phyloP scores from a whole-genome alignment of 2,329 filamentous ascomycete genomes.

The Xylaria sp. region DNA sequence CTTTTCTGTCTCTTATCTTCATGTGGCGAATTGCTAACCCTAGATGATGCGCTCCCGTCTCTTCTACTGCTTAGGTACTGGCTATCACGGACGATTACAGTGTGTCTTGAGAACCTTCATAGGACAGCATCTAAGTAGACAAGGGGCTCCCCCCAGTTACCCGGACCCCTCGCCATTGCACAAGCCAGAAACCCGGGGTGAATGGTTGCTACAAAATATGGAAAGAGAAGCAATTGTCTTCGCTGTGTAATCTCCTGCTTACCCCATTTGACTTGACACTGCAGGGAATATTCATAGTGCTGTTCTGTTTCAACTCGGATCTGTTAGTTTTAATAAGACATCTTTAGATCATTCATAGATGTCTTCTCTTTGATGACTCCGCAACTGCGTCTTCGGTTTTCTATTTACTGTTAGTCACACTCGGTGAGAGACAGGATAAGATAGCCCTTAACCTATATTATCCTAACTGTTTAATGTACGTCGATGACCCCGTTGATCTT shows the following conservation, averaged over 20 bases:
- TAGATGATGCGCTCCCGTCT: background rate
- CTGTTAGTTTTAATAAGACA: background rate
- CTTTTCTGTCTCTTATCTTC: background rate
- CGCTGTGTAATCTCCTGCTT: background rate
- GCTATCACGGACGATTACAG: too few species aligned
- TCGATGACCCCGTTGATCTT: background rate
- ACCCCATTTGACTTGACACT: background rate
- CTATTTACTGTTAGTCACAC: background rate
- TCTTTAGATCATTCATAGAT: background rate
- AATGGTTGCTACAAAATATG: too few species aligned
- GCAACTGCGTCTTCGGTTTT: background rate
- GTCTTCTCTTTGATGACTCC: background rate
- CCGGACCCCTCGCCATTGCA: background rate
- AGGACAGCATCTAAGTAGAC: background rate
- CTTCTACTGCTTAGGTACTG: background rate
- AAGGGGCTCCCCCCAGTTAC: too few species aligned
- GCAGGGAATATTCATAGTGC: background rate
- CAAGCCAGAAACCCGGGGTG: too few species aligned
- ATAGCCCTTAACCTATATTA: too few species aligned
- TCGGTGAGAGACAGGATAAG: background rate
- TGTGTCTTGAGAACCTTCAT: background rate
- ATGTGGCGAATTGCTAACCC: background rate
- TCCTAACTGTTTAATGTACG: too few species aligned
- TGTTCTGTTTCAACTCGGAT: background rate
- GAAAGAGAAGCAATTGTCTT: too few species aligned